Evolutionary conservation across 768 basidiomycete species (phyloP), one percentile per base, ranked within the genome.

Genomic region (Boletales sp.): DNA sequence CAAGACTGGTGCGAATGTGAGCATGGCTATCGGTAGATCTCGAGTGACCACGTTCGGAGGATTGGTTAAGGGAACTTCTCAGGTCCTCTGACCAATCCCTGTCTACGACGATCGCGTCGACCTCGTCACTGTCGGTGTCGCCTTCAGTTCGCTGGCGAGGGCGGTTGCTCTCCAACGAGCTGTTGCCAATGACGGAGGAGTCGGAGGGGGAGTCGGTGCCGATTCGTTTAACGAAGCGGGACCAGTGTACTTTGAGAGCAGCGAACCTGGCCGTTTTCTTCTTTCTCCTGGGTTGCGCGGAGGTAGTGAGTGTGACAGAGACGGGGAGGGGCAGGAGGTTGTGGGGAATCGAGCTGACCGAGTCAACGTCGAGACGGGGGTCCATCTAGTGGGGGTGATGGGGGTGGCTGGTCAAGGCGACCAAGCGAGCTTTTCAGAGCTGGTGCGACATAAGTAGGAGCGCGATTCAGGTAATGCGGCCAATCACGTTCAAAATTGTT

Each of bases 101-200:
- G 65, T 90, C 87, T 14, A 90, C 87, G 19, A 90, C 81, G 18
- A 89, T 79, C 69, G 87, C 80, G 64, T 90, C 79, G 8, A 89
- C 81, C 45, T 73, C 69, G 29, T 72, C 73, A 7, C 60, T 69
- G 9, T 68, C 56, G 27, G 36, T 18, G 32, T 65, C 72, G 13
- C 60, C 63, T 27, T 72, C 73, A 15, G 65, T 60, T 31, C 61
- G 52, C 8, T 40, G 54, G 47, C 55, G 69, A 12, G 56, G 42
- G 31, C 66, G 72, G 35, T 62, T 72, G 48, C 67, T 68, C 57
- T 76, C 78, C 3, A 63, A 62, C 19, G 70, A 69, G 52, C 75
- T 80, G 42, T 80, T 80, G 24, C 75, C 80, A 15, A 77, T 51
- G 9, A 74, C 58, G 5, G 81, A 82, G 34, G 78, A 80, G 37